phyloP scores from a whole-genome alignment of 2,329 filamentous ascomycete species.

The Nigrospora osmanthi region DNA sequence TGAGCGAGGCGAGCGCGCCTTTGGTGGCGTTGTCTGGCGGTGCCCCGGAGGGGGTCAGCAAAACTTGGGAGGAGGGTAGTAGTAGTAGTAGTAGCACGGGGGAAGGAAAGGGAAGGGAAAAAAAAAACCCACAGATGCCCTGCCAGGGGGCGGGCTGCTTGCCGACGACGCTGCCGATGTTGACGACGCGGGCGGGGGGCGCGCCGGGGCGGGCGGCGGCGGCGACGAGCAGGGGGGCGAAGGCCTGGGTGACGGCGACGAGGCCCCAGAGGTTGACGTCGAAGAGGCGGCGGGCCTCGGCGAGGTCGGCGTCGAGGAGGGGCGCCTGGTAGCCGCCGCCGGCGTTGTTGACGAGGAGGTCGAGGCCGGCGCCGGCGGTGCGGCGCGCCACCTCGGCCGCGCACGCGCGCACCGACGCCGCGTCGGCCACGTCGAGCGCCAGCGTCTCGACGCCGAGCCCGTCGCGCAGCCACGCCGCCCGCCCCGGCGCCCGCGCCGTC shows the following conservation, averaged over 20 bases:
- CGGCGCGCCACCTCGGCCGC: constrained; percentile 21
- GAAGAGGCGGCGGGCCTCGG: constrained; percentile 12
- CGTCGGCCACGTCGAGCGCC: constrained; percentile 29
- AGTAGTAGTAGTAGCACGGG: too few species aligned
- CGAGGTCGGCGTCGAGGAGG: constrained; percentile 21
- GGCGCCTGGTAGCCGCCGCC: constrained; percentile 23
- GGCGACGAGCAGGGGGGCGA: constrained; percentile 26
- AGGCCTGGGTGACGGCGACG: constrained; percentile 28
- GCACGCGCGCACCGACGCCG: constrained; percentile 21
- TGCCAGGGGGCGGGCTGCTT: constrained; percentile 24
- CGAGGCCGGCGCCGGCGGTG: constrained; percentile 25
- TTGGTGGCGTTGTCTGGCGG: constrained; percentile 31
- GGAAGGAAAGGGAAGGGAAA: neutral
- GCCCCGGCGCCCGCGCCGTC: constrained; percentile 26
- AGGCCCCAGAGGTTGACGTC: constrained; percentile 21
- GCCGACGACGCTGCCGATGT: constrained; percentile 29
- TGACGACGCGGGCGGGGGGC: constrained; percentile 23
- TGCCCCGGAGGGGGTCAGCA: neutral
- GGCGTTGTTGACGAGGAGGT: constrained; percentile 37
- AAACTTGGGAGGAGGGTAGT: too few species aligned
- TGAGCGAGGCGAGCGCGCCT: constrained; percentile 28
- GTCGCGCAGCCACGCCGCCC: constrained; percentile 20
- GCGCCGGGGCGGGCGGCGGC: constrained; percentile 11
- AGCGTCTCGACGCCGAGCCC: constrained; percentile 25
- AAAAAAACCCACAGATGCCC: constrained; percentile 16